Conservation (phyloP, 495 filamentous ascomycete species). For the Neurospora cerealis region DNA sequence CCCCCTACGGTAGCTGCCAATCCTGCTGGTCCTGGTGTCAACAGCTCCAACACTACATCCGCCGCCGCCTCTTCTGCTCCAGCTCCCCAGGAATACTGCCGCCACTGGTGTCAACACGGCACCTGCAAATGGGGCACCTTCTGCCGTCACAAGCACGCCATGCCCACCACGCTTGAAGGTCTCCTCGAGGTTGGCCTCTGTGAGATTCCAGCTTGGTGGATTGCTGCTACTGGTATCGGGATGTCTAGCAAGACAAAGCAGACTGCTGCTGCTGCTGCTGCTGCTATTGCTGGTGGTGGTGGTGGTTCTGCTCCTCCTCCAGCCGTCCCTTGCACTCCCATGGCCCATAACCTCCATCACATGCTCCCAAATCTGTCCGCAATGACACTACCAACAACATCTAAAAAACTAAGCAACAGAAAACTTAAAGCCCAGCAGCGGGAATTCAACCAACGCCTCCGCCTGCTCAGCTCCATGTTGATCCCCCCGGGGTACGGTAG, state of each 20-base stretch:
- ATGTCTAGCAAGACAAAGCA: background rate
- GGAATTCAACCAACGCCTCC: background rate
- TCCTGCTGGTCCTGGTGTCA: background rate
- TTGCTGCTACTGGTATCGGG: background rate
- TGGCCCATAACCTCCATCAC: background rate
- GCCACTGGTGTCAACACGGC: conserved; percentile 34
- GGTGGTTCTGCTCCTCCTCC: background rate
- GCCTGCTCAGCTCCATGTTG: background rate
- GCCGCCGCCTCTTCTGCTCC: background rate
- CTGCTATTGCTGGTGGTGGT: background rate
- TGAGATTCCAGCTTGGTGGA: conserved; percentile 28
- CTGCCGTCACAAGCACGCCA: conserved; percentile 32
- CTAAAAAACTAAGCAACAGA: background rate
- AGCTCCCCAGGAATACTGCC: conserved; percentile 22
- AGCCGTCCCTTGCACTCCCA: background rate
- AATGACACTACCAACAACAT: no score
- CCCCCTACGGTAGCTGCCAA: background rate
- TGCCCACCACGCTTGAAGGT: conserved; percentile 27
- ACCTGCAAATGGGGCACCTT: conserved; percentile 32
- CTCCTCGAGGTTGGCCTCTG: conserved; percentile 27
- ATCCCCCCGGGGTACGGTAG: background rate
- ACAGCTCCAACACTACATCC: background rate
- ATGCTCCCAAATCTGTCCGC: no score
- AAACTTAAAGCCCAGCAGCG: background rate
- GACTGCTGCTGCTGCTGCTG: background rate